Base-by-base conservation (phyloP, 2,329 filamentous ascomycete species). In the Aureobasidium sp. region DNA sequence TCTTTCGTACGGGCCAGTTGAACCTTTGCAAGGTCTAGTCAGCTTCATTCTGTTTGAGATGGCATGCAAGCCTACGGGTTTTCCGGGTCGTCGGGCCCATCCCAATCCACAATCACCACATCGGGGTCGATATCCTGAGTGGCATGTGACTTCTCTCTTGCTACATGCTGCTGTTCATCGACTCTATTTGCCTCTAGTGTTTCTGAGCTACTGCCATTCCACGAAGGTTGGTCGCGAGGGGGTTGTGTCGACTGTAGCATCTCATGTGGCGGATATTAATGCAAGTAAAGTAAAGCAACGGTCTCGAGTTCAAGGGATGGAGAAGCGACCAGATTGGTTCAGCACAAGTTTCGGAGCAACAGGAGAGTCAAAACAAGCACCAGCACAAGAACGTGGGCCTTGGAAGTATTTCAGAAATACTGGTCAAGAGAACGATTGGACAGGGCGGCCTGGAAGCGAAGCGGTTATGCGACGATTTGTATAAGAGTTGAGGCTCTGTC, bases 21-120 rank as follows among this genome's bases (percentile, higher is more conserved):
- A 65, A 66, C 33, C 55, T 58, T 46, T 57, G 15, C 21, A 27
- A 3, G 17, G 10, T 23, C n/a, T 6, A 8, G 27, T 51, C 7
- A 60, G 57, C 15, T 8, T 5, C 43, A 15, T 10, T 21, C n/a
- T 13, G 11, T 29, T 15, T 35, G 47, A 38, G 5, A 40, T 64
- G 65, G 7, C 1, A 19, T 25, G 4, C 8, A 42, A 54, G 49
- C 55, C 33, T 43, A 58, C 13, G 72, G 72, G 35, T 72, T 72
- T 25, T 62, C 66, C 6, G 68, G 65, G 60, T 74, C 71, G 35
- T 68, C 81, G 74, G 82, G 83, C 78, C 64, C 71, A 74, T 64
- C 77, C 81, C 47, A 75, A 70, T 62, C 62, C 15, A 64, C 62
- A 21, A 63, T 62, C n/a, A 60, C 57, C 10, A 63, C 33, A 27